Conservation (phyloP, 2,329 filamentous ascomycete species). For the Teratosphaeriaceae sp. region DNA sequence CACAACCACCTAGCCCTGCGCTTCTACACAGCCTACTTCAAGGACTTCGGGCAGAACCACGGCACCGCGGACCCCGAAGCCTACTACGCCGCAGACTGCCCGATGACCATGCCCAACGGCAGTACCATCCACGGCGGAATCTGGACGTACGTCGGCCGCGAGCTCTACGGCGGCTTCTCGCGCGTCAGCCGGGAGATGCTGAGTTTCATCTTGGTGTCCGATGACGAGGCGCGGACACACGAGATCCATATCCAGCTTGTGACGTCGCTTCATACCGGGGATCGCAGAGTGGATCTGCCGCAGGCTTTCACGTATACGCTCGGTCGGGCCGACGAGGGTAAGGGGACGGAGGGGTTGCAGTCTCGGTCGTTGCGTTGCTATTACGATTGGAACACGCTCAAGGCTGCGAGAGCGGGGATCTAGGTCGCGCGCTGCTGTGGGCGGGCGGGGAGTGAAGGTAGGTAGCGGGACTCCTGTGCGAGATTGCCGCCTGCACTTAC, state of each 20-base stretch:
- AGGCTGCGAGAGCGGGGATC: neutral
- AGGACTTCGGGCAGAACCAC: constrained; percentile 1
- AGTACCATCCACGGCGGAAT: neutral
- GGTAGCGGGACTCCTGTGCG: no score
- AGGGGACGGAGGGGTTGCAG: neutral
- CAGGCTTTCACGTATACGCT: constrained; percentile 1
- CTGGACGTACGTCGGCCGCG: constrained; percentile 1
- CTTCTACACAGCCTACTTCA: constrained; percentile 1
- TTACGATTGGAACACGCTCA: neutral
- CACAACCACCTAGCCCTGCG: neutral
- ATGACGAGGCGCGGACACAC: neutral
- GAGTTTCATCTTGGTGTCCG: neutral
- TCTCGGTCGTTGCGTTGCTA: constrained; percentile 1
- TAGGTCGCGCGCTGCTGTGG: no score
- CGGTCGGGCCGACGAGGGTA: constrained; percentile 1
- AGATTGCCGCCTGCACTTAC: no score
- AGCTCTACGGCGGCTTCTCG: neutral
- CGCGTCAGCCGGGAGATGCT: constrained; percentile 1
- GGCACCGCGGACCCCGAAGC: neutral
- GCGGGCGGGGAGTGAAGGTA: no score
- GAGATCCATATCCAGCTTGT: constrained; percentile 1
- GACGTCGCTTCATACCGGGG: neutral
- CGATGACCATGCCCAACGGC: neutral
- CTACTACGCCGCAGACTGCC: constrained; percentile 4
- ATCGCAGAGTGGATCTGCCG: constrained; percentile 3